These are phyloP conservation scores for Maudiozyma bulderi DNA, from an alignment of 805 yeast species.

Conservation along the genomic window DNA sequence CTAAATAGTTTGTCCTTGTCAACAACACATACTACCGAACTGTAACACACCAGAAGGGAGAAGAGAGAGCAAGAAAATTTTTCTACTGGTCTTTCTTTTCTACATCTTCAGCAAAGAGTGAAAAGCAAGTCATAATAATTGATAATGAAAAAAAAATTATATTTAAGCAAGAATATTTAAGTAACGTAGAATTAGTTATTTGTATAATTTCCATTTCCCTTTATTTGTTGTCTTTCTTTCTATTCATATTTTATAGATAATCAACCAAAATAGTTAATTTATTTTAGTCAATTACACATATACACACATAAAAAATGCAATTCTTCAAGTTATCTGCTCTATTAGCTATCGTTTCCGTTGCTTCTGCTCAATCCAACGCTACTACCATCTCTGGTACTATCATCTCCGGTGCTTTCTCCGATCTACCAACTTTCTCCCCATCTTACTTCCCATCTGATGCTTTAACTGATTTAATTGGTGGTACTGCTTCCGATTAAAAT, in stretches of 20 bases:
- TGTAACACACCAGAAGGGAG: background rate
- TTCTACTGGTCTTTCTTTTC: background rate
- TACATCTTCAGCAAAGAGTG: background rate
- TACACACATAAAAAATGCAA: background rate
- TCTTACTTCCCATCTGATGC: slow-evolving; percentile 2
- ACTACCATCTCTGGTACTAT: slow-evolving; percentile 2
- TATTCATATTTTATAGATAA: background rate
- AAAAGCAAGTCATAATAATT: no score
- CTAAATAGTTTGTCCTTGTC: background rate
- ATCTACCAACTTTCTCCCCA: background rate
- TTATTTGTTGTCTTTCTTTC: background rate
- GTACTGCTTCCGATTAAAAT: background rate
- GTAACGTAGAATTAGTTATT: background rate
- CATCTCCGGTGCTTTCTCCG: slow-evolving; percentile 1
- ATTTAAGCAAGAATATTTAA: background rate
- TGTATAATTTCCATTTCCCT: background rate
- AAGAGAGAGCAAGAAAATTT: background rate
- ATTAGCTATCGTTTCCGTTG: slow-evolving; percentile 2
- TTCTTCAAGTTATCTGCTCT: slow-evolving; percentile 2
- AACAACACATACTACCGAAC: background rate
- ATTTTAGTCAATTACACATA: background rate
- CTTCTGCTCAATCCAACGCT: slow-evolving; percentile 2
- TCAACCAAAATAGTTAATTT: background rate
- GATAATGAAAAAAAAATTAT: background rate
- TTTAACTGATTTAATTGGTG: background rate